Base-by-base conservation (phyloP, 2,329 filamentous ascomycete species). In the Phyllosticta capitalensis region DNA sequence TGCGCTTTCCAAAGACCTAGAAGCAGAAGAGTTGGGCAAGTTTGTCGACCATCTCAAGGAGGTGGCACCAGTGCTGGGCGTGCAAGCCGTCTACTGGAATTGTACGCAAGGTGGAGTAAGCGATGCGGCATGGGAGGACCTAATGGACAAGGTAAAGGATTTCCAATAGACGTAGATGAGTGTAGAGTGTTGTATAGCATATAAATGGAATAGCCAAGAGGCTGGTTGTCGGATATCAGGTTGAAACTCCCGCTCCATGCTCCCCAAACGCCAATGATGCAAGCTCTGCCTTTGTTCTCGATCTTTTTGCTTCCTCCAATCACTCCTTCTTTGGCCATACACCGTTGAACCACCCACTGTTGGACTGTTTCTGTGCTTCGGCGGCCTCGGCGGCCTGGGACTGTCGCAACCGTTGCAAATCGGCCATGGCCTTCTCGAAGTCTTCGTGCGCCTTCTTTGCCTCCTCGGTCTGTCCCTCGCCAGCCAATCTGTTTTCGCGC, bases 41-140 rank as follows among this genome's bases (percentile, higher is more conserved):
- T 81, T 95, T 56, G 61, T 86, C 20, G 77, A 81, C 12, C 74
- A 76, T 6, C 65, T 90, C 33, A 81, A 84, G 61, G 88, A 92
- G 55, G 79, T 86, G 59, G 74, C 82, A 0, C 38, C 38, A 3
- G 79, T 86, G 60, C 74, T 82, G 0, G 88, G 88, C 63, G 84
- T 96, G 50, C 89, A 90, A 68, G 88, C 85, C 30, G 80, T 96
- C 49, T 95, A 92, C 67, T 78, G 86, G 67, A 96, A 96, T 62
- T 71, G 75, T 59, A 65, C 71, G 1, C 75, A 75, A 63, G 76
- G 76, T 20, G 60, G 62, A 19, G 68, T 74, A 63, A 63, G 68
- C 26, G 71, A 75, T 9, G 72, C 68, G 12, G 59, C 71, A 10
- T 76, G 74, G 74, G 66, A 68, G 9, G 71, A 75, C 19, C 56